Percentiles rank a stretch among this genome's conserved stretches.
Conservation (phyloP, 306 rosid species). For the Delonix regia region DNA sequence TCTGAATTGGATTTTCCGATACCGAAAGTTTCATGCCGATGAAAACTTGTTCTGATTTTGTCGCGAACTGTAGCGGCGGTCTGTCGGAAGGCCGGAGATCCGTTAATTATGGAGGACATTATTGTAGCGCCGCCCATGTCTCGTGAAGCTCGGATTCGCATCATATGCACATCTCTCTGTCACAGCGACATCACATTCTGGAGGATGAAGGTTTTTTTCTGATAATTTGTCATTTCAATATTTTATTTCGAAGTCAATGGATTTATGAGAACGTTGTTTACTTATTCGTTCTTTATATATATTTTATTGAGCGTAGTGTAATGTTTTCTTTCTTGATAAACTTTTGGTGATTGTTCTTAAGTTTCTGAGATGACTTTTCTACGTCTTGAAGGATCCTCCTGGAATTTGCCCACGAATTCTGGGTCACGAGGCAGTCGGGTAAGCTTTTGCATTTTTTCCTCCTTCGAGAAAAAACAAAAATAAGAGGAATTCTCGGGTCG, state of each 20-base stretch:
- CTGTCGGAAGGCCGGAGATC: constrained; percentile 63
- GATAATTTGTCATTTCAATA: background rate
- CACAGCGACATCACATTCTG: constrained; percentile 79
- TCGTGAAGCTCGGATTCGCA: constrained; percentile 68
- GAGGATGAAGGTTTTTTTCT: constrained; percentile 63
- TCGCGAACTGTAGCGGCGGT: constrained; percentile 60
- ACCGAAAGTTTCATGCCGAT: too few relatives aligned
- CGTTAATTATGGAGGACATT: constrained; percentile 70
- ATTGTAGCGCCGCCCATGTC: constrained; percentile 83
- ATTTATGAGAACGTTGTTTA: background rate
- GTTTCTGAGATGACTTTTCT: background rate
- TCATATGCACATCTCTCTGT: constrained; percentile 77
- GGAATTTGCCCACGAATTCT: constrained; percentile 74
- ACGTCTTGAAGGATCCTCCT: constrained; percentile 56
- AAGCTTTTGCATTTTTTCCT: constrained; percentile 4
- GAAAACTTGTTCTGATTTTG: too few relatives aligned
- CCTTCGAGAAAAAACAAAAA: too few relatives aligned
- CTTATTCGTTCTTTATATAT: background rate
- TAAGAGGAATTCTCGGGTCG: too few relatives aligned
- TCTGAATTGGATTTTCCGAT: background rate
- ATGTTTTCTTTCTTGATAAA: too few relatives aligned
- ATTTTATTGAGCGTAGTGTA: background rate
- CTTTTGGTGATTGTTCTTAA: too few relatives aligned
- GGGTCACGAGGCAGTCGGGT: constrained; percentile 95
- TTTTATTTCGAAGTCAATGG: background rate